Percentiles rank a stretch among this genome's conserved stretches.
Evolutionary conservation across 192 early-diverging fungal genomes (phyloP).

Genomic region (Geranomyces michiganensis): DNA sequence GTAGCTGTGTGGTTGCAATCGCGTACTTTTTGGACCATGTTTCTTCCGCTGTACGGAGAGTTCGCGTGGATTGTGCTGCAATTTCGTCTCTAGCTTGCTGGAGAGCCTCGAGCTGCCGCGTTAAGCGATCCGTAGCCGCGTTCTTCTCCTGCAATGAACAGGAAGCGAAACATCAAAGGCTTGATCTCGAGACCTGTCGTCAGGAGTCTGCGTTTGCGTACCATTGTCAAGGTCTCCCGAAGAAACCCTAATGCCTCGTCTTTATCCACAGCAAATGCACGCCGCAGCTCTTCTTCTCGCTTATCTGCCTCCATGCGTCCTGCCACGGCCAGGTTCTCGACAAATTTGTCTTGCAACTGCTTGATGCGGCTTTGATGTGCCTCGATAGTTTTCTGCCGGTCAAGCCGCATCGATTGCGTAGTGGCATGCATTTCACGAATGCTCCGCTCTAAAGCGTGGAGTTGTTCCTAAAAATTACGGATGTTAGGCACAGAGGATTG

Average conservation of each 20-base stretch:
- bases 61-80: constrained; percentile 1
- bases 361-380: constrained; percentile 56
- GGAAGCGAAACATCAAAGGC: background rate
- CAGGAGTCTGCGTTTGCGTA: background rate
- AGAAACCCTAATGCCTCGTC: constrained; percentile 31
- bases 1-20: constrained; percentile 21
- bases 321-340: constrained; percentile 39
- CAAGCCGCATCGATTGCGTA: constrained; percentile 23
- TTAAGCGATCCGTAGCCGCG: background rate
- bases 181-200: background rate
- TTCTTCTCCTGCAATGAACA: constrained; percentile 25
- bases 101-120: constrained; percentile 27
- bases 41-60: constrained; percentile 20
- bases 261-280: constrained; percentile 25
- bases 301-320: constrained; percentile 33
- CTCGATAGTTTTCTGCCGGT: constrained; percentile 50
- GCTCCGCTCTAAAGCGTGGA: constrained; percentile 19
- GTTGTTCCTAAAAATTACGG: constrained; percentile 19
- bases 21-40: constrained; percentile 26
- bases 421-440: constrained; percentile 32
- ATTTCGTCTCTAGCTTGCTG: constrained; percentile 20
- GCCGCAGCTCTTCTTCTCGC: constrained; percentile 32
- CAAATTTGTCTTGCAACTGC: constrained; percentile 55
- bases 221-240: constrained; percentile 14
- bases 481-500: background rate